Base-by-base conservation (phyloP, 1,284 basidiomycete genomes). In the Apiotrichum gamsii region DNA sequence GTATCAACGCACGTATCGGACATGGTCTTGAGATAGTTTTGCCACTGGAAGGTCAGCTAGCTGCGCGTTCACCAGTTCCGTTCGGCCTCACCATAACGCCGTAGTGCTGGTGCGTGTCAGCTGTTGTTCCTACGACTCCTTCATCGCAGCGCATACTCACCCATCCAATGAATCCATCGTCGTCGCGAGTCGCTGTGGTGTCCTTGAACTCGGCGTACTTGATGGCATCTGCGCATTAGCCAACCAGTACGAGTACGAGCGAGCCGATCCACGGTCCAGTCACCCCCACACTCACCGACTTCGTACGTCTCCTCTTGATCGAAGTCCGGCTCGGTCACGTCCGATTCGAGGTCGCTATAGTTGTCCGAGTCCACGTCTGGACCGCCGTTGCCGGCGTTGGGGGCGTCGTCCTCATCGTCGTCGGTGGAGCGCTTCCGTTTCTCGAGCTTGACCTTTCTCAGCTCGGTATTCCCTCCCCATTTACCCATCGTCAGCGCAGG, bases 1-100 rank as follows among this genome's bases (percentile, higher is more conserved):
- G n/a, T n/a, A n/a, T 16, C n/a, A 24, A 49, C 60, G 39, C 39
- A 56, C 51, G 57, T 59, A 29, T 63, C 61, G 8, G 58, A 63
- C 2, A 21, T 23, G n/a, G 46, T 44, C 44, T 63, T 63, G 14
- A 63, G 55, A 39, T 57, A 63, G 3, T 52, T 51, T 37, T 54
- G 53, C 61, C 61, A 63, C 59, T 42, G 29, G 8, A n/a, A n/a
- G n/a, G n/a, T n/a, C n/a, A n/a, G n/a, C n/a, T n/a, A n/a, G n/a
- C n/a, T n/a, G n/a, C n/a, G n/a, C n/a, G n/a, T n/a, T n/a, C n/a
- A n/a, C n/a, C n/a, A n/a, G n/a, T n/a, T n/a, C n/a, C n/a, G n/a
- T n/a, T n/a, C 19, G 4, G 14, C 32, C 31, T 4, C 15, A 42
- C 40, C 40, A 63, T 59, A 1, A 59, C 52, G 5, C 56, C 57